These are phyloP conservation scores for Torulaspora maleeae DNA, from an alignment of 805 yeast species.

Conservation along the genomic window DNA sequence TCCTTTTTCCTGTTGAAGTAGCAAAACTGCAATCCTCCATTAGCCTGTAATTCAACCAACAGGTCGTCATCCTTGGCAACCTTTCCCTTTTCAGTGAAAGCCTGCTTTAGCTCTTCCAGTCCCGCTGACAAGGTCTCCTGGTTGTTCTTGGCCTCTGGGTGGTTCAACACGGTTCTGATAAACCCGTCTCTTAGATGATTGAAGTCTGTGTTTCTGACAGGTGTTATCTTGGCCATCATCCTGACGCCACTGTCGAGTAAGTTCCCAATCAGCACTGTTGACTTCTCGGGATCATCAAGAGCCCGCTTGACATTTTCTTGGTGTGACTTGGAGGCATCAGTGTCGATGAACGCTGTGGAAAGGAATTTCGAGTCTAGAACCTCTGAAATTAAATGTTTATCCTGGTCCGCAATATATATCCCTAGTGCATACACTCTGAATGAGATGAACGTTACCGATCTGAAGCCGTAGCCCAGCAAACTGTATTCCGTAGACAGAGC, in stretches of 20 bases:
- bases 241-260: constrained; percentile 57
- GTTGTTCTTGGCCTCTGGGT: constrained; percentile 51
- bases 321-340: constrained; percentile 34
- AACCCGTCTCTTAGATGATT: constrained; percentile 87
- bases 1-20: constrained; percentile 40
- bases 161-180: constrained; percentile 69
- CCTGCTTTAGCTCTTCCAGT: constrained; percentile 57
- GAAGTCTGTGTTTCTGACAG: constrained; percentile 87
- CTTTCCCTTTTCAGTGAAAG: constrained; percentile 60
- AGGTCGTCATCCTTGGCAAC: constrained; percentile 72
- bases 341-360: constrained; percentile 37
- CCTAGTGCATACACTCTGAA: constrained; percentile 88
- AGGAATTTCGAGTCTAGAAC: constrained; percentile 44
- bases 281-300: constrained; percentile 47
- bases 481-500: constrained; percentile 40
- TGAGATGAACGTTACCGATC: constrained; percentile 75
- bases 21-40: constrained; percentile 45
- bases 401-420: constrained; percentile 64
- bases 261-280: constrained; percentile 50
- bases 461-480: constrained; percentile 72
- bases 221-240: constrained; percentile 71
- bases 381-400: constrained; percentile 39
- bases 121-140: constrained; percentile 53
- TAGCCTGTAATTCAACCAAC: constrained; percentile 48
- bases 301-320: constrained; percentile 40